Base-by-base conservation (phyloP, 306 rosid species). In the Cucumis cinereus region DNA sequence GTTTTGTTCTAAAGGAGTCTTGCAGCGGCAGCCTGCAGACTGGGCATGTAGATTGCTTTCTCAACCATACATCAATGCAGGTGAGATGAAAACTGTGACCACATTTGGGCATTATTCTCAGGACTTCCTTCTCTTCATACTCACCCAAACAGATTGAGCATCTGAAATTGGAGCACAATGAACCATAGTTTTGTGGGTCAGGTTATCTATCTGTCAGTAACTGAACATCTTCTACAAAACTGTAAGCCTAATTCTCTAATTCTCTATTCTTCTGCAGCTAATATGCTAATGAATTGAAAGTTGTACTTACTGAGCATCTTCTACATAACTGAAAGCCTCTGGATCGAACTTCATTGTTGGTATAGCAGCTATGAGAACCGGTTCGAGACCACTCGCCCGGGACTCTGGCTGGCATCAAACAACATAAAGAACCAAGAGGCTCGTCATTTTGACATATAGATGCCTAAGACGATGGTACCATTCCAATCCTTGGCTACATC, bases 141-240 rank as follows among this genome's bases (percentile, higher is more conserved):
- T 94, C 97, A 7, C 87, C 85, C 80, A 94, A 84, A 82, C 98
- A 94, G 80, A 94, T 94, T 83, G 96, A 90, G 81, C 98, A 94
- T 85, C 98, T 94, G 87, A 36, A 63, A 14, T 22, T 22, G 28
- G 50, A 28, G 52, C 16, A 23, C 15, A 54, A 36, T 19, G 22
- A 67, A 11, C 43, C 47, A 28, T 50, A 20, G 53, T 41, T 67
- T 41, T 26, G 17, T 26, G 38, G 38, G 64, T 59, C 30, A 56
- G 61, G 14, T 22, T 22, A 56, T 22, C 61, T 59, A 14, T 60
- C 38, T 16, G 8, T 62, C 24, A 40, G 53, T 38, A 79, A 90
- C 98, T 85, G 91, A 74, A 91, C 85, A 81, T 93, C 90, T 80
- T 87, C 88, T 72, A 85, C 76, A 64, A 89, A 86, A 78, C 89